A percentile compares a stretch with the other conserved stretches of the same genome.
Conservation (phyloP, 139 green algal genomes). For the Chlamydomonas schloesseri region DNA sequence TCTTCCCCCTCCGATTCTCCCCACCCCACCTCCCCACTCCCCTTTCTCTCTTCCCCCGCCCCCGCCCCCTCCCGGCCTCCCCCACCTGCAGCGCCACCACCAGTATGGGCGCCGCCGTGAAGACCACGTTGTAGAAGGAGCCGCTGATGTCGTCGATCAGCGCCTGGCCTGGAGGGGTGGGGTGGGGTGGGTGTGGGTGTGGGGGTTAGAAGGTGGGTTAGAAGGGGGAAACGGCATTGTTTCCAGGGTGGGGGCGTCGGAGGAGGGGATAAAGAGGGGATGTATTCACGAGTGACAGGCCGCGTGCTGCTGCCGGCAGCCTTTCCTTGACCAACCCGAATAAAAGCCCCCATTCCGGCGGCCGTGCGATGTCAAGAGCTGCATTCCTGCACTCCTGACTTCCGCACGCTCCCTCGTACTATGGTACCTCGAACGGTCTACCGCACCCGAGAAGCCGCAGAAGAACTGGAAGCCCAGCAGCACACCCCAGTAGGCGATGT, state of each 20-base stretch:
- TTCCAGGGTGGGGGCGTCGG: no score
- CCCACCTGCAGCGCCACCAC: conserved; percentile 61
- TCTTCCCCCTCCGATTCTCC: no score
- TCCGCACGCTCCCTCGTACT: no score
- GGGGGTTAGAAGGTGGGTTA: not conserved
- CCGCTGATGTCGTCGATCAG: conserved; percentile 62
- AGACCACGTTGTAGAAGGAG: conserved; percentile 69
- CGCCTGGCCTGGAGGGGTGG: conserved; percentile 15
- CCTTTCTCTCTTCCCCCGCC: not conserved
- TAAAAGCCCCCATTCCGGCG: no score
- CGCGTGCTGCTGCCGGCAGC: no score
- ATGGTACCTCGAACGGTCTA: no score
- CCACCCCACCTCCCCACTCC: no score
- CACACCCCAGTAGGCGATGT: conserved; percentile 88
- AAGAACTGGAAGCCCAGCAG: conserved; percentile 86
- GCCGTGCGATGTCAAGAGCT: no score
- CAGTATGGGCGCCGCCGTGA: conserved; percentile 63
- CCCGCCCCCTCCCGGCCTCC: not conserved
- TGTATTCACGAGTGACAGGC: no score
- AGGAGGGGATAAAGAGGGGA: no score
- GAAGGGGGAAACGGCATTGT: not conserved
- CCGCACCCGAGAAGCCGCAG: conserved; percentile 57
- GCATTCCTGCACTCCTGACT: no score
- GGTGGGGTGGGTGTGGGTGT: not conserved
- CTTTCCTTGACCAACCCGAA: no score